phyloP scores from a whole-genome alignment of 2,329 filamentous ascomycete genomes.

The Monascus ruber region DNA sequence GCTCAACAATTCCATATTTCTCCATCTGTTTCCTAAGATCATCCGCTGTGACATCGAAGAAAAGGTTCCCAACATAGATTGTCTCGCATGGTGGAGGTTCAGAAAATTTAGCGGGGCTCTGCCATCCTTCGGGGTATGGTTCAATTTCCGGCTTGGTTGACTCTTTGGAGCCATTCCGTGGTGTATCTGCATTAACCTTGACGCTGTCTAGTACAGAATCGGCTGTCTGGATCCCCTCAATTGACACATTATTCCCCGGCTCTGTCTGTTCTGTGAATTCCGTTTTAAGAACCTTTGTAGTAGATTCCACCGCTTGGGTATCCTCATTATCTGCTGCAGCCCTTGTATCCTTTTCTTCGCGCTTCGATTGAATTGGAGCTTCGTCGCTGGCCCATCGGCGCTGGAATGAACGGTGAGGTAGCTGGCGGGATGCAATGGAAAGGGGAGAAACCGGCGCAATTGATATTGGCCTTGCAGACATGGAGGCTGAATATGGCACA shows the following conservation, averaged over 20 bases:
- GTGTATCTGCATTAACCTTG: too few relatives aligned
- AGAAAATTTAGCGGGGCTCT: not conserved
- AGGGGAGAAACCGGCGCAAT: constrained; percentile 28
- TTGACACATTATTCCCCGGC: too few relatives aligned
- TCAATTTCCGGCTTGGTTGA: too few relatives aligned
- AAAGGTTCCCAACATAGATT: constrained; percentile 58
- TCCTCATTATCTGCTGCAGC: constrained; percentile 8
- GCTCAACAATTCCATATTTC: constrained; percentile 45
- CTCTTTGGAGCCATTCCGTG: too few relatives aligned
- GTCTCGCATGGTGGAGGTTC: constrained; percentile 29
- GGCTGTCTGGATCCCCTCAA: too few relatives aligned
- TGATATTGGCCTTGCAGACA: constrained; percentile 31
- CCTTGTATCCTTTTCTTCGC: constrained; percentile 3
- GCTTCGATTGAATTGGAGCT: constrained; percentile 16
- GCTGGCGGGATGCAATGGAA: constrained; percentile 27
- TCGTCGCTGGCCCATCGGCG: constrained; percentile 40
- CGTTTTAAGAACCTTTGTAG: constrained; percentile 3
- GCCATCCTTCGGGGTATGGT: too few relatives aligned
- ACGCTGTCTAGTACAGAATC: too few relatives aligned
- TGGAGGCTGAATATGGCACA: constrained; percentile 35
- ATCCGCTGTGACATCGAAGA: constrained; percentile 54
- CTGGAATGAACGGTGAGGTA: constrained; percentile 30
- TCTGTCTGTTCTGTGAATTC: constrained; percentile 9
- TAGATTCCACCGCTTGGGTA: constrained; percentile 10
- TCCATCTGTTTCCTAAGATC: constrained; percentile 50